A percentile compares a stretch with the other conserved stretches of the same genome.
phyloP scores from a whole-genome alignment of 23 red algal genomes.

The Gracilaria domingensis region DNA sequence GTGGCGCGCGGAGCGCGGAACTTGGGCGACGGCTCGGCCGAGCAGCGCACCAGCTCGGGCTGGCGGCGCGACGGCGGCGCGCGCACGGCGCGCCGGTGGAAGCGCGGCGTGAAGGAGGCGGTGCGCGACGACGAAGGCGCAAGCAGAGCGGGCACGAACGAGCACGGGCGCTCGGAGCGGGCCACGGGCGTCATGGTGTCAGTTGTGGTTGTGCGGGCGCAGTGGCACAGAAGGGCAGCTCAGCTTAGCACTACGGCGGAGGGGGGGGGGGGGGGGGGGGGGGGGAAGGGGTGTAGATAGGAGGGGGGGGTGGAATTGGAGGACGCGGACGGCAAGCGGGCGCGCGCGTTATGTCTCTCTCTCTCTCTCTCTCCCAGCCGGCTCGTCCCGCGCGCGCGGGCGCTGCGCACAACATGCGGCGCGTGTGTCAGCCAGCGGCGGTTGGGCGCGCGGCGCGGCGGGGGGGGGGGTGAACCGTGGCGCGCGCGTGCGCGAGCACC shows the following conservation, averaged over 20 bases:
- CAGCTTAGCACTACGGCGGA: background rate
- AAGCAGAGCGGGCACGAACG: background rate
- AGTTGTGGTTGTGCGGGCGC: too few species aligned
- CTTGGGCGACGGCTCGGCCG: background rate
- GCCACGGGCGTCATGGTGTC: background rate
- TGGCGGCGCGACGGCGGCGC: background rate
- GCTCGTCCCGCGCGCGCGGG: background rate
- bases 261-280: background rate
- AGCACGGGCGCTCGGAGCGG: background rate
- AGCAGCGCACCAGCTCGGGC: too few species aligned
- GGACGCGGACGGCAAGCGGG: background rate
- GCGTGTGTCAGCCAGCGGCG: background rate
- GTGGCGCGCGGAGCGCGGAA: slow-evolving; percentile 71
- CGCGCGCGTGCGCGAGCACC: background rate
- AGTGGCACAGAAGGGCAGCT: too few species aligned
- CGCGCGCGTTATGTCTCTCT: background rate
- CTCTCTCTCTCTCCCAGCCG: background rate
- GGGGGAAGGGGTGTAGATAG: background rate
- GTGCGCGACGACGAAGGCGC: background rate
- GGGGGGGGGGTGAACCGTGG: background rate
- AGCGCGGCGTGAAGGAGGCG: background rate
- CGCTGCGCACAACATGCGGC: background rate
- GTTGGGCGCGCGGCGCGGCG: background rate
- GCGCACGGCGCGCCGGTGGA: background rate
- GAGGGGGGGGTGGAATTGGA: too few species aligned